Evolutionary conservation across 306 rosid species (phyloP), one percentile per base, ranked within the genome.

Genomic region (Vigna reflexopilosa): DNA sequence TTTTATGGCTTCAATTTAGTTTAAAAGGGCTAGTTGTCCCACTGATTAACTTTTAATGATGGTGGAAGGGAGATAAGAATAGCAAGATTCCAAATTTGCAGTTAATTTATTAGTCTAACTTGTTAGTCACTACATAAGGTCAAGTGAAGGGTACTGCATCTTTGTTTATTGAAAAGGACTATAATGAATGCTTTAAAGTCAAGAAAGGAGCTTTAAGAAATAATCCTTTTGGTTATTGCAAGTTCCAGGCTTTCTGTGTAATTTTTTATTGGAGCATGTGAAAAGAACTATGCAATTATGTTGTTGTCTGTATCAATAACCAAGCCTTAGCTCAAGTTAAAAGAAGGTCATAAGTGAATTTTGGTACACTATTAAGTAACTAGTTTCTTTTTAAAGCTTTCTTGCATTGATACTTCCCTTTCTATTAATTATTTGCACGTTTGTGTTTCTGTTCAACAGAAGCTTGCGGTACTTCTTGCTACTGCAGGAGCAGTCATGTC

Each of bases 401-500:
- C 55, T 62, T 38, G 70, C 44, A 16, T 47, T 62, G 71, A 51
- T 16, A 56, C n/a, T 67, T 32, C 42, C 59, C 68, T 63, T 72
- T 20, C 1, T 73, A 59, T 62, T 62, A 57, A 72, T 16, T 10
- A 67, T 32, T 16, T 62, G 68, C 47, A 26, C 54, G 32, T 61
- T 44, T 38, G 17, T 7, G 14, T 81, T 71, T 67, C 22, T 79
- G 73, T 45, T 72, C 51, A 80, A 67, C 87, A 93, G 97, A 76
- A 73, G 52, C 71, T 89, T 19, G 88, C 90, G 44, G 84, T 84
- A 51, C 89, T 93, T 81, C 76, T 93, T 78, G 90, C 88, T 65
- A 93, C 97, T 58, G 80, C 81, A 55, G 97, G 90, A 65, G 96
- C 91, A 78, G 86, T 93, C 66, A 73, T 90, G 91, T 93, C 97